These are phyloP conservation scores for Macaranga tanarius DNA, from an alignment of 441 rosid genomes.

Conservation along the genomic window DNA sequence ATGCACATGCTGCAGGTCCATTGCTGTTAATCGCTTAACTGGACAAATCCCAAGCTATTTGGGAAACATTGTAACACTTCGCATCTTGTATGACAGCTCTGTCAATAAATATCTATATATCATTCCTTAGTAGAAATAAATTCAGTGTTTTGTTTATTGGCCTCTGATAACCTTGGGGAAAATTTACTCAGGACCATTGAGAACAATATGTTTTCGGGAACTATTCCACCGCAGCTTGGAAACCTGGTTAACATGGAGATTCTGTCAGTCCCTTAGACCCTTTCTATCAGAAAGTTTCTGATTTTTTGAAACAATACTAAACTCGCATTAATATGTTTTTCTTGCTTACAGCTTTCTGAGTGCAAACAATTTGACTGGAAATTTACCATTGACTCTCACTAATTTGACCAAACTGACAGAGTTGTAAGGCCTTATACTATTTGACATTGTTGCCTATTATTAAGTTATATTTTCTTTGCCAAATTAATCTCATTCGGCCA, in stretches of 20 bases:
- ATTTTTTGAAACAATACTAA: not conserved
- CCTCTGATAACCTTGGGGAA: not conserved
- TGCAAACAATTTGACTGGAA: constrained; percentile 32
- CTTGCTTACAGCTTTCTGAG: constrained; percentile 29
- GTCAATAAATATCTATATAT: not conserved
- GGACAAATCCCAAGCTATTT: constrained; percentile 39
- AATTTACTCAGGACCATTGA: constrained; percentile 37
- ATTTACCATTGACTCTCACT: constrained; percentile 23
- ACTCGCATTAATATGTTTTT: not conserved
- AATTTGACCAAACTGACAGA: constrained; percentile 30
- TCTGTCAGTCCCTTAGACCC: constrained; percentile 25
- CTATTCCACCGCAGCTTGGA: constrained; percentile 43
- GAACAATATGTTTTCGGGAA: constrained; percentile 46
- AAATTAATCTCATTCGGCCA: not conserved
- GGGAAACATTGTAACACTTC: constrained; percentile 38
- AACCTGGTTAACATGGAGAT: constrained; percentile 37
- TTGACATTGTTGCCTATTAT: not conserved
- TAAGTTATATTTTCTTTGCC: not conserved
- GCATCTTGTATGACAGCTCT: constrained; percentile 28
- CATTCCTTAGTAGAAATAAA: no score
- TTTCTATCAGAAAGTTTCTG: not conserved
- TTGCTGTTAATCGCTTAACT: constrained; percentile 35
- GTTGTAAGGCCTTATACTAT: constrained; percentile 28
- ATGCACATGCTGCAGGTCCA: constrained; percentile 27
- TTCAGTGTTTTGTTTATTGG: not conserved